These are phyloP conservation scores for Ustilago sp. DNA, from an alignment of 1,284 basidiomycete species.

Conservation along the genomic window DNA sequence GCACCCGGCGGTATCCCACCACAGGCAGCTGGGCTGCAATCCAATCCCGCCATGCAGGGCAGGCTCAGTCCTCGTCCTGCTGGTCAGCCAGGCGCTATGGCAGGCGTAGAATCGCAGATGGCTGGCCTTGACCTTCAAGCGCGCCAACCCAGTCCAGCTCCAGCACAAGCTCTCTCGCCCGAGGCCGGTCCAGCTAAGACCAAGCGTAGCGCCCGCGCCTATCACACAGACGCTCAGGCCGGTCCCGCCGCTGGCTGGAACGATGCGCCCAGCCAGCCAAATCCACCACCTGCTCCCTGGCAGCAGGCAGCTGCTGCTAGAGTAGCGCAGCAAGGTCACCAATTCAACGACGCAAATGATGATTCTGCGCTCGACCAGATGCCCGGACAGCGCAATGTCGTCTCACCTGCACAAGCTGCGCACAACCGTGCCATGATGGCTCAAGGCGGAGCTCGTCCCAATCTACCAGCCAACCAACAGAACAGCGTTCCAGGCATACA, in stretches of 20 bases:
- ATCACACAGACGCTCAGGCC: constrained; percentile 63
- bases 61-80: constrained; percentile 43
- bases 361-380: constrained; percentile 66
- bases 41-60: constrained; percentile 31
- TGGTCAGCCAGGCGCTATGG: constrained; percentile 24
- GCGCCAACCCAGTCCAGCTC: constrained; percentile 30
- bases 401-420: constrained; percentile 61
- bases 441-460: constrained; percentile 23
- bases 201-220: constrained; percentile 68
- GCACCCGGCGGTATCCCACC: constrained; percentile 5
- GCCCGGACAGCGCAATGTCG: constrained; percentile 64
- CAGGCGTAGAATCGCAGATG: constrained; percentile 46
- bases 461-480: constrained; percentile 39
- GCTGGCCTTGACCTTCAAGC: constrained; percentile 44
- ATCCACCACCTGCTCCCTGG: constrained; percentile 60
- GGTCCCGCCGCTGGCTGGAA: constrained; percentile 57
- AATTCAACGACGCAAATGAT: constrained; percentile 36
- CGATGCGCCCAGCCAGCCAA: constrained; percentile 59
- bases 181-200: constrained; percentile 55
- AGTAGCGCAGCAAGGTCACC: constrained; percentile 49
- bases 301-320: constrained; percentile 63
- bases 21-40: constrained; percentile 18
- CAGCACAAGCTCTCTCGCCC: constrained; percentile 11
- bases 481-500: constrained; percentile 46
- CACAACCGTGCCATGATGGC: constrained; percentile 62